Conservation (phyloP, 352 stramenopile genomes). For the Phytophthora boehmeriae region DNA sequence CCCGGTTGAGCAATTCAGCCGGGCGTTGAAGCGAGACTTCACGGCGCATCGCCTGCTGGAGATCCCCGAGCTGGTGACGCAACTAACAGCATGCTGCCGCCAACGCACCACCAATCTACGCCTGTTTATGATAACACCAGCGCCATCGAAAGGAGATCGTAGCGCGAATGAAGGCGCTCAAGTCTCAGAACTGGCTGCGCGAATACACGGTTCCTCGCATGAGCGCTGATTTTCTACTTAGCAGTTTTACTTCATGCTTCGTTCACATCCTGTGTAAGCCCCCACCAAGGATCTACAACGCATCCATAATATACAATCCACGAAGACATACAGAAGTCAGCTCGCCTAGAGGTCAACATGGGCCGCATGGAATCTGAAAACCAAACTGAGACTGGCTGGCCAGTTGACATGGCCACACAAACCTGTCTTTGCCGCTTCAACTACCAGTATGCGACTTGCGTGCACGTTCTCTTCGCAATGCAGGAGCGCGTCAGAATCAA, state of each 20-base stretch:
- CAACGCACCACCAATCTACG: neutral
- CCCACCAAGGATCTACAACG: neutral
- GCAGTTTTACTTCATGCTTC: no score
- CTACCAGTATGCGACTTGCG: constrained; percentile 6
- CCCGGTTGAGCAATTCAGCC: constrained; percentile 31
- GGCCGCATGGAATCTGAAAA: neutral
- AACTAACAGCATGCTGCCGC: neutral
- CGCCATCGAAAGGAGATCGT: constrained; percentile 7
- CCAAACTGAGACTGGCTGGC: neutral
- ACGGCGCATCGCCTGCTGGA: constrained; percentile 5
- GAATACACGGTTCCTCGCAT: neutral
- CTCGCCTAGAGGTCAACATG: neutral
- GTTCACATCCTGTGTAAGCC: neutral
- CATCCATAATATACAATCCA: neutral
- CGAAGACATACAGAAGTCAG: neutral
- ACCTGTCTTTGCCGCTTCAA: constrained; percentile 5
- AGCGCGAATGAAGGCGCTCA: neutral
- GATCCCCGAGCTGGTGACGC: neutral
- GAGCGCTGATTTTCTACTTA: constrained; percentile 1
- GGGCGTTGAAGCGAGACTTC: constrained; percentile 26
- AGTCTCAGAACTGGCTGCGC: neutral
- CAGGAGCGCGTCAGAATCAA: neutral
- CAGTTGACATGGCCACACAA: neutral
- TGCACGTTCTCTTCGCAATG: constrained; percentile 2
- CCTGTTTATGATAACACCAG: neutral